Evolutionary conservation across 2,329 filamentous ascomycete genomes (phyloP).

Genomic region (Trichoderma asperellum): DNA sequence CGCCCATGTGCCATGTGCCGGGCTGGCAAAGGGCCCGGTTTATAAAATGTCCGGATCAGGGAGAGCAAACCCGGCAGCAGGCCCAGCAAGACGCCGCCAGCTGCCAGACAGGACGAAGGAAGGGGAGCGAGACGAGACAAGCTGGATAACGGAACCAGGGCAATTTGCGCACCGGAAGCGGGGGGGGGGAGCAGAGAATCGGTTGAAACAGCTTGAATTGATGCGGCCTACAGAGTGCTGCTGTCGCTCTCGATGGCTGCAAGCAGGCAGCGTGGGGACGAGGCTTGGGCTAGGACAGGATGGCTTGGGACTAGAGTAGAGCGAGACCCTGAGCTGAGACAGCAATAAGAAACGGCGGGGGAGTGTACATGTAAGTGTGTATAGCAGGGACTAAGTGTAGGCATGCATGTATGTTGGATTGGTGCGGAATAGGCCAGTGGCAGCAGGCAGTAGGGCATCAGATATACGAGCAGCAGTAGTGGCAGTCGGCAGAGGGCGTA

Average conservation of each 20-base stretch:
- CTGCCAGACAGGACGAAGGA: background rate
- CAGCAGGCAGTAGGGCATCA: background rate
- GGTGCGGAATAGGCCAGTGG: background rate
- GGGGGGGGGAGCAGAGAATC: background rate
- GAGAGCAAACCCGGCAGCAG: background rate
- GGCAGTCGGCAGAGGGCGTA: background rate
- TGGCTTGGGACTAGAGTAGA: conserved; percentile 17
- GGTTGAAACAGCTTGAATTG: conserved; percentile 17
- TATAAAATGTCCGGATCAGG: background rate
- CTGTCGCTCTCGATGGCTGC: conserved; percentile 24
- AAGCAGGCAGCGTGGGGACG: conserved; percentile 24
- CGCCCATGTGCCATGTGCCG: conserved; percentile 8
- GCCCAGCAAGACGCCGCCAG: background rate
- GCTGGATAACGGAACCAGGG: background rate
- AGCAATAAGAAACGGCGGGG: conserved; percentile 14
- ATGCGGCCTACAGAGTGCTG: conserved; percentile 1
- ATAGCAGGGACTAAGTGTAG: too few species aligned
- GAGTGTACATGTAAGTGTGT: background rate
- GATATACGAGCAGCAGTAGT: background rate
- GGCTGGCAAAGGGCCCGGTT: conserved; percentile 4
- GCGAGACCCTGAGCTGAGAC: conserved; percentile 29
- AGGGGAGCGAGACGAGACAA: conserved; percentile 6
- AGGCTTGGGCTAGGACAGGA: conserved; percentile 21
- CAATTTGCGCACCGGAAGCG: conserved; percentile 28
- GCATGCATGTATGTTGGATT: background rate